A percentile compares a stretch with the other conserved stretches of the same genome.
phyloP scores from a whole-genome alignment of 805 yeast genomes.

The Blastobotrys attinorum region DNA sequence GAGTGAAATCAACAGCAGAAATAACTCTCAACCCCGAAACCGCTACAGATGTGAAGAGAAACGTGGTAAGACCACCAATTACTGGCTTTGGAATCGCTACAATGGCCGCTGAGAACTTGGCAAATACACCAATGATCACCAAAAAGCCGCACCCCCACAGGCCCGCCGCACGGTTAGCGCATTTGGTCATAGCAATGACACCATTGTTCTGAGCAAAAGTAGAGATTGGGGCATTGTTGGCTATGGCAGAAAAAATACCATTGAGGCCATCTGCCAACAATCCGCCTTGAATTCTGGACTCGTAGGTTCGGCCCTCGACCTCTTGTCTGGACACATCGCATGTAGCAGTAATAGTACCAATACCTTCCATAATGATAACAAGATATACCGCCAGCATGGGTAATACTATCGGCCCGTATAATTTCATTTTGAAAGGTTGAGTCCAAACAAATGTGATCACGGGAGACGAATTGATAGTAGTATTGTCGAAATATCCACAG shows the following conservation, averaged over 20 bases:
- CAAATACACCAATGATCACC: conserved; percentile 77
- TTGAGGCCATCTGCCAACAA: conserved; percentile 81
- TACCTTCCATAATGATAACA: conserved; percentile 83
- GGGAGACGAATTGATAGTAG: conserved; percentile 60
- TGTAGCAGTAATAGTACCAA: conserved; percentile 92
- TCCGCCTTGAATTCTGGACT: conserved; percentile 88
- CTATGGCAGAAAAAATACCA: conserved; percentile 66
- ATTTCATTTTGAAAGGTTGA: conserved; percentile 64
- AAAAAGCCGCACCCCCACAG: conserved; percentile 75
- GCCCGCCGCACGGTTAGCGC: conserved; percentile 80
- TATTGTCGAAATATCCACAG: conserved; percentile 64
- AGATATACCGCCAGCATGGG: conserved; percentile 81
- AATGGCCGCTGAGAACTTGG: conserved; percentile 84
- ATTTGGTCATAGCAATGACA: conserved; percentile 84
- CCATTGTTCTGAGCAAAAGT: conserved; percentile 95
- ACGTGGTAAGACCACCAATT: conserved; percentile 83
- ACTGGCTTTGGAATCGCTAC: conserved; percentile 73
- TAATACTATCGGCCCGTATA: conserved; percentile 79
- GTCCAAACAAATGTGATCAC: conserved; percentile 83
- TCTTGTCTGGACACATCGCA: conserved; percentile 83
- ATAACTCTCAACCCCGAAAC: conserved; percentile 67
- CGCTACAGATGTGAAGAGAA: conserved; percentile 67
- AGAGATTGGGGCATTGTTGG: conserved; percentile 84
- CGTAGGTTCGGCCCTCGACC: conserved; percentile 75
- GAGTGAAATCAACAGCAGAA: conserved; percentile 43